phyloP scores from a whole-genome alignment of 805 yeast genomes.

The Cyberlindnera bimundalis region DNA sequence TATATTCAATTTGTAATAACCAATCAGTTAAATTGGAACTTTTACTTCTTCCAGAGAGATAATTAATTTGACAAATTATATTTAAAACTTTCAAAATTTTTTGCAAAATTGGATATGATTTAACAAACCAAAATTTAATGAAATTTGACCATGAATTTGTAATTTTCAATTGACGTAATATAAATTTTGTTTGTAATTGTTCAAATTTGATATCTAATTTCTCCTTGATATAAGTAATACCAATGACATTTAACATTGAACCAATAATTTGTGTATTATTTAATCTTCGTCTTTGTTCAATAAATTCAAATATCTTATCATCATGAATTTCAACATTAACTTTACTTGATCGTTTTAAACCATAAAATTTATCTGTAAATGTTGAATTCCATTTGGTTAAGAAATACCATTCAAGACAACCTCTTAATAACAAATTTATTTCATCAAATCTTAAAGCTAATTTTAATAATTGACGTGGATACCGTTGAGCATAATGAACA shows the following conservation, averaged over 20 bases:
- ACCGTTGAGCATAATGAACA: slow-evolving; percentile 73
- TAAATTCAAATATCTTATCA: slow-evolving; percentile 29
- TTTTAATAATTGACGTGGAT: slow-evolving; percentile 65
- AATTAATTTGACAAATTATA: slow-evolving; percentile 57
- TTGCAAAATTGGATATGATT: slow-evolving; percentile 58
- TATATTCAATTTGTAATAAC: slow-evolving; percentile 58
- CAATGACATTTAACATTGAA: slow-evolving; percentile 57
- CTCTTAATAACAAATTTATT: slow-evolving; percentile 56
- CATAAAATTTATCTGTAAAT: slow-evolving; percentile 90
- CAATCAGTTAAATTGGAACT: slow-evolving; percentile 62
- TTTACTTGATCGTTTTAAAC: slow-evolving; percentile 58
- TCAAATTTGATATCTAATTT: slow-evolving; percentile 67
- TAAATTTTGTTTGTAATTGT: slow-evolving; percentile 52
- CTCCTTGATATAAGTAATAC: slow-evolving; percentile 64
- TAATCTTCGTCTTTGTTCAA: slow-evolving; percentile 53
- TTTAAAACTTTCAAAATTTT: slow-evolving; percentile 45
- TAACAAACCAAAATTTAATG: slow-evolving; percentile 43
- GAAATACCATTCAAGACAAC: slow-evolving; percentile 67
- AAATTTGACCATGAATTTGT: slow-evolving; percentile 17
- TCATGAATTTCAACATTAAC: slow-evolving; percentile 33
- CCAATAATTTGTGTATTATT: slow-evolving; percentile 49
- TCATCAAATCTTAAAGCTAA: slow-evolving; percentile 75
- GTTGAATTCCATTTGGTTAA: slow-evolving; percentile 75
- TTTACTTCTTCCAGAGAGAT: slow-evolving; percentile 61
- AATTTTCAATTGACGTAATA: slow-evolving; percentile 43